Conservation (phyloP, 768 basidiomycete genomes). For the Mycena olivaceomarginata region DNA sequence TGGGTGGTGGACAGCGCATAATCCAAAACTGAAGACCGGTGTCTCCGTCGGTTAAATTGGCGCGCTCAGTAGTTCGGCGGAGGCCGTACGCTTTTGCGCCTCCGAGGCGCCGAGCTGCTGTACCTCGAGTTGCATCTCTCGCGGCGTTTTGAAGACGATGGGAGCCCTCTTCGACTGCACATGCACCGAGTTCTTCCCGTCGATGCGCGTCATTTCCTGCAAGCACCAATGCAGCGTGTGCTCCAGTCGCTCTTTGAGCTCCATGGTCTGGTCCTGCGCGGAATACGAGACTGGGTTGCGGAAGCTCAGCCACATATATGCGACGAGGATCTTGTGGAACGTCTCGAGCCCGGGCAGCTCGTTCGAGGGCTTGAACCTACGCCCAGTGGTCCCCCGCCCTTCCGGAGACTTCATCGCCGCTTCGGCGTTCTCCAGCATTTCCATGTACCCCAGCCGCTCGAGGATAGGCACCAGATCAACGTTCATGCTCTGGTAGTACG, state of each 20-base stretch:
- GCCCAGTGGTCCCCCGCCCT: slow-evolving; percentile 18
- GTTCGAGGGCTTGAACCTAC: slow-evolving; percentile 14
- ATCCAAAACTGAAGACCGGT: no score
- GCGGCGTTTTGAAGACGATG: slow-evolving; percentile 28
- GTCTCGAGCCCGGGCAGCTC: slow-evolving; percentile 72
- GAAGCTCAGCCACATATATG: slow-evolving; percentile 91
- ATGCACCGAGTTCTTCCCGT: background rate
- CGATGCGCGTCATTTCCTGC: slow-evolving; percentile 57
- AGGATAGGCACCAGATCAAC: slow-evolving; percentile 67
- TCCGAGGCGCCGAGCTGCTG: background rate
- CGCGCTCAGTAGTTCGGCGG: no score
- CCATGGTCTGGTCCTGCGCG: slow-evolving; percentile 68
- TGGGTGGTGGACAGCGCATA: no score
- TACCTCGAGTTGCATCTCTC: background rate
- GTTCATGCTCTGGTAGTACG: slow-evolving; percentile 61
- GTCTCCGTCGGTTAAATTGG: no score
- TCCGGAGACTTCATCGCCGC: slow-evolving; percentile 49
- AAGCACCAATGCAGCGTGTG: slow-evolving; percentile 79
- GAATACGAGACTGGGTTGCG: slow-evolving; percentile 82
- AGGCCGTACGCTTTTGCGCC: no score
- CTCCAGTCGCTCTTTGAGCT: slow-evolving; percentile 80
- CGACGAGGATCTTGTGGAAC: slow-evolving; percentile 83
- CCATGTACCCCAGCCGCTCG: slow-evolving; percentile 59
- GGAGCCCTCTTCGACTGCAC: slow-evolving; percentile 8
- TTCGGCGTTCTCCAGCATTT: slow-evolving; percentile 65